phyloP scores from a whole-genome alignment of 768 basidiomycete species.

The Suillus paluster region DNA sequence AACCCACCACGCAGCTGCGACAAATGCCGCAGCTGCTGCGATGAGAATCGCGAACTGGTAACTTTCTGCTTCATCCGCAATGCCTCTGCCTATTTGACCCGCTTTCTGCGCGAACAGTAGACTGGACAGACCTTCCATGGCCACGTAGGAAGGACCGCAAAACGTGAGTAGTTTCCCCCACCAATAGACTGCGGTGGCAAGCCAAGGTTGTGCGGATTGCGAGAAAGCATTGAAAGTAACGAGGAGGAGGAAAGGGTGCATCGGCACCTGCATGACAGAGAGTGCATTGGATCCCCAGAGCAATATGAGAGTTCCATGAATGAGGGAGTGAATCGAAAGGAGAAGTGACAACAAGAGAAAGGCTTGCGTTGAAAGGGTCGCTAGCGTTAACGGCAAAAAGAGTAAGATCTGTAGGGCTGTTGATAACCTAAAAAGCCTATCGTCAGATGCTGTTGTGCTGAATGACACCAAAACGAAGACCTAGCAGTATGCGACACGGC shows the following conservation, averaged over 20 bases:
- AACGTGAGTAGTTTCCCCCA: constrained; percentile 77
- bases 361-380: constrained; percentile 77
- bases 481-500: constrained; percentile 67
- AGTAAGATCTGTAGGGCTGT: constrained; percentile 82
- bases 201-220: constrained; percentile 58
- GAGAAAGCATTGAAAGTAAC: constrained; percentile 88
- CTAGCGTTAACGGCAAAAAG: constrained; percentile 83
- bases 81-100: constrained; percentile 74
- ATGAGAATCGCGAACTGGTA: constrained; percentile 82
- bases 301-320: constrained; percentile 80
- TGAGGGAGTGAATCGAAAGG: constrained; percentile 73
- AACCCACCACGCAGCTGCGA: constrained; percentile 86
- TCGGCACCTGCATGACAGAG: constrained; percentile 81
- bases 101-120: constrained; percentile 81
- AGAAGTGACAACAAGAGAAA: constrained; percentile 84
- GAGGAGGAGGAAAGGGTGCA: constrained; percentile 86
- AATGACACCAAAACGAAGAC: constrained; percentile 33
- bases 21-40: constrained; percentile 78
- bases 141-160: constrained; percentile 78
- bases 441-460: constrained; percentile 7
- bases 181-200: constrained; percentile 60
- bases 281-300: constrained; percentile 73
- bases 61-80: constrained; percentile 72
- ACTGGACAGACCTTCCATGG: constrained; percentile 84
- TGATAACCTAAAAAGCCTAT: constrained; percentile 54